These are phyloP conservation scores for rapeseed (Brassica napus) DNA, from an alignment of 345 rosid species.

Conservation along the genomic window DNA sequence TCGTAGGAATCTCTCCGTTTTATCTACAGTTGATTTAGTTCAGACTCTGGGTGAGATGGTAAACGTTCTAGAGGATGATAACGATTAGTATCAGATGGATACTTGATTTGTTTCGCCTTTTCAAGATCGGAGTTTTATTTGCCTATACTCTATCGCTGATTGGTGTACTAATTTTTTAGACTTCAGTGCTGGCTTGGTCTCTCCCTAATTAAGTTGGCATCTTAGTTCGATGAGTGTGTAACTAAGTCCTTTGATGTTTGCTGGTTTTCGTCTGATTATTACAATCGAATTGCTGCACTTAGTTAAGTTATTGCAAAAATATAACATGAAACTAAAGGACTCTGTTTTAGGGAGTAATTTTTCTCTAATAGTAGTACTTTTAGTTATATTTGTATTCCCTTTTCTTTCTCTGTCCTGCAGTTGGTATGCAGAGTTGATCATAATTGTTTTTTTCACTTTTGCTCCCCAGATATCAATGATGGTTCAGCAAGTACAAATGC, in stretches of 20 bases:
- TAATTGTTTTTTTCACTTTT: constrained; percentile 18
- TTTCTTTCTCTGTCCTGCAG: not conserved
- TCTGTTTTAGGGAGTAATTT: not conserved
- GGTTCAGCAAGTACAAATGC: constrained; percentile 41
- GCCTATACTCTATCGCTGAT: not conserved
- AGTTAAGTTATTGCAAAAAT: not conserved
- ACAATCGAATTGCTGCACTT: not conserved
- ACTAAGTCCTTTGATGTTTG: not conserved
- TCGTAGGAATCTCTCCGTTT: not conserved
- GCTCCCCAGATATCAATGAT: constrained; percentile 47
- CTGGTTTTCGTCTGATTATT: not conserved
- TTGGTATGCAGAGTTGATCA: constrained; percentile 5
- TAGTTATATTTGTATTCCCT: not conserved
- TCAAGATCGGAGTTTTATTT: not conserved
- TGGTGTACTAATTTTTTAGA: not conserved
- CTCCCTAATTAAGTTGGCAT: not conserved
- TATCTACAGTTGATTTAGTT: not conserved
- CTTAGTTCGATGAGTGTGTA: not conserved
- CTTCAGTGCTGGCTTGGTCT: constrained; percentile 1
- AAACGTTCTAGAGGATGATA: constrained; percentile 1
- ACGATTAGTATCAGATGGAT: not conserved
- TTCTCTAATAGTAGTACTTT: not conserved
- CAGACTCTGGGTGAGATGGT: not conserved
- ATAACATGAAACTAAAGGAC: not conserved
- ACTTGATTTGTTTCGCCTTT: not conserved